These are phyloP conservation scores for Chenopodium album DNA, from an alignment of 148 eudicot species.

Conservation along the genomic window DNA sequence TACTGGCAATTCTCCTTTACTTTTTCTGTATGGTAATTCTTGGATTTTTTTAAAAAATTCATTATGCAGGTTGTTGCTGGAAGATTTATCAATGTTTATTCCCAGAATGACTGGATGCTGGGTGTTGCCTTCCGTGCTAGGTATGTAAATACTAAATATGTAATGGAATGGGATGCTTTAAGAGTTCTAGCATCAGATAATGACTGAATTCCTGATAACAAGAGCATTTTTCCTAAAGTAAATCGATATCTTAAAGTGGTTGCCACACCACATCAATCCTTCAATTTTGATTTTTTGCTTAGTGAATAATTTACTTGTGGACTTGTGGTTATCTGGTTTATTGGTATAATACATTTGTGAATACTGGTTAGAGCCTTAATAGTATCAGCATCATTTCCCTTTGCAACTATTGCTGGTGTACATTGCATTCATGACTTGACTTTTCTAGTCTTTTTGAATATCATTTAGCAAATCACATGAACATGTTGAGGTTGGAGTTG, in stretches of 20 bases:
- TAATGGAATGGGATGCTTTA: background rate
- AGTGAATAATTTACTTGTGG: background rate
- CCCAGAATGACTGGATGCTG: constrained; percentile 92
- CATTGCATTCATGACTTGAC: background rate
- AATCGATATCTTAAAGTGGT: background rate
- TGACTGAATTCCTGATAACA: background rate
- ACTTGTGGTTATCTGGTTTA: background rate
- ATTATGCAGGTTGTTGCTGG: constrained; percentile 83
- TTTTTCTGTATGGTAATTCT: background rate
- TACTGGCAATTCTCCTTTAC: background rate
- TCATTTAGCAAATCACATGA: background rate
- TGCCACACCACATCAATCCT: background rate
- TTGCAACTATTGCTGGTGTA: background rate
- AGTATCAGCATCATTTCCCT: background rate
- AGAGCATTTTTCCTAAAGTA: background rate
- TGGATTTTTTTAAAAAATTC: background rate
- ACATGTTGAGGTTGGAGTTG: background rate
- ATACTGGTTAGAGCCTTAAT: background rate
- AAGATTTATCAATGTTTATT: constrained; percentile 84
- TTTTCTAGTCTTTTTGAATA: background rate
- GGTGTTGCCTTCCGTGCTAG: constrained; percentile 98
- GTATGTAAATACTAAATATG: constrained; percentile 33
- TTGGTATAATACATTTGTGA: background rate
- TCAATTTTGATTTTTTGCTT: background rate
- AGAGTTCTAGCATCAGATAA: background rate